Evolutionary conservation across 139 green algal species (phyloP), one percentile per base, ranked within the genome.

Genomic region (Yamagishiella unicocca): DNA sequence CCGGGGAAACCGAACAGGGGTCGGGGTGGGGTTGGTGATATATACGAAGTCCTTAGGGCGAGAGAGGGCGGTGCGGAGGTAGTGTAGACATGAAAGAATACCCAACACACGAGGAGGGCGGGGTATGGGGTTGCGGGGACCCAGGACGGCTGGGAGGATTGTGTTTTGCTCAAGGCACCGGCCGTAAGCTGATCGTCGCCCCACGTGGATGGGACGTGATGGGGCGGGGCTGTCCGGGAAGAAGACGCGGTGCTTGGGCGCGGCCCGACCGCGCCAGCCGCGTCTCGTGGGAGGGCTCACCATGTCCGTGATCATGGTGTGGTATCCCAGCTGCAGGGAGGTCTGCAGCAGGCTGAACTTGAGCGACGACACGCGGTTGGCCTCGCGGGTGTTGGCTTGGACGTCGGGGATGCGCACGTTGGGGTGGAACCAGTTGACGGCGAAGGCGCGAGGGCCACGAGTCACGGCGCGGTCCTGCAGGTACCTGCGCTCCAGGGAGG

Each of bases 271-370:
- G n/a, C n/a, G n/a, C n/a, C n/a, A n/a, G n/a, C n/a, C n/a, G n/a
- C n/a, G n/a, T n/a, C n/a, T n/a, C n/a, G n/a, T n/a, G n/a, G n/a
- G n/a, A n/a, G 21, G 7, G 29, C 75, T 12, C 77, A 85, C 79
- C 92, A 95, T 92, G 87, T 95, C 92, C 0, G 90, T 91, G 76
- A 94, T 90, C 24, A 94, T 84, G 24, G 85, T 84, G 80, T 92
- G 84, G 84, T 90, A 91, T 9, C 89, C 83, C 86, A 93, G 62
- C 82, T 86, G 61, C 33, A 92, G 37, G 0, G 68, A 53, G 38
- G 77, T 64, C 64, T 87, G 81, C 64, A 87, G 22, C 64, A 87
- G 43, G 35, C 45, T 79, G 81, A 87, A 87, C 64, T 87, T 87
- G 45, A 87, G 62, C 4, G 31, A 54, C 4, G 81, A 87, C 46